A percentile compares a stretch with the other conserved stretches of the same genome.
Conservation (phyloP, 495 filamentous ascomycete species). For the Penicillium canescens region DNA sequence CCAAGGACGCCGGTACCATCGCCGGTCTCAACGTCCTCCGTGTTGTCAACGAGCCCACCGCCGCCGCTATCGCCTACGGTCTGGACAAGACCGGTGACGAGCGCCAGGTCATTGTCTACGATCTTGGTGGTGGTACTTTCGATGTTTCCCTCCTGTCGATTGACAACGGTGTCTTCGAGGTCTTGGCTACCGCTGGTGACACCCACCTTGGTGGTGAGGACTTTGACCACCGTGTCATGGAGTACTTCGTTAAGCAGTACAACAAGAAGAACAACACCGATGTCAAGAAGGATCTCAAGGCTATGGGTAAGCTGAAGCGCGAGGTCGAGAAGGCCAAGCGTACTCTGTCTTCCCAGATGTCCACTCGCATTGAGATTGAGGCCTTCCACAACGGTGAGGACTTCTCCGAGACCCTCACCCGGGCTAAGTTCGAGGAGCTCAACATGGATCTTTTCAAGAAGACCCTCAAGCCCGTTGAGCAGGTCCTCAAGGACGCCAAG, state of each 20-base stretch:
- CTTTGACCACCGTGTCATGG: slow-evolving; percentile 98
- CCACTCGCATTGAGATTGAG: slow-evolving; percentile 96
- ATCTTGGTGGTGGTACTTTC: slow-evolving; percentile 99
- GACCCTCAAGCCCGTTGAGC: slow-evolving; percentile 98
- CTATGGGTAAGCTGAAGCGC: slow-evolving; percentile 99
- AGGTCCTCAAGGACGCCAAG: slow-evolving; percentile 91
- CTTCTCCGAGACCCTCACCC: slow-evolving; percentile 97
- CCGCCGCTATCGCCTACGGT: slow-evolving; percentile 85
- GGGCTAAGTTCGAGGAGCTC: slow-evolving; percentile 98
- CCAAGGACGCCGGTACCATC: slow-evolving; percentile 95
- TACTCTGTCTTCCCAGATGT: slow-evolving; percentile 97
- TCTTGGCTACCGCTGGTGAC: slow-evolving; percentile 96
- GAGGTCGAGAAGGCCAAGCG: slow-evolving; percentile 99
- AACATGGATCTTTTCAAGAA: slow-evolving; percentile 99
- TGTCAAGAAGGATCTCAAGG: slow-evolving; percentile 92
- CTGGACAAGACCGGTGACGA: slow-evolving; percentile 84
- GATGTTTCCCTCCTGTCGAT: slow-evolving; percentile 99
- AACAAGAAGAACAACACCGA: slow-evolving; percentile 98
- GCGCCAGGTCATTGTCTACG: slow-evolving; percentile 92
- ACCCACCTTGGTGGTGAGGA: slow-evolving; percentile 99
- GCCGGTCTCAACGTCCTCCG: slow-evolving; percentile 95
- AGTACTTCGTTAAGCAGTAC: slow-evolving; percentile 96
- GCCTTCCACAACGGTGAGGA: slow-evolving; percentile 96
- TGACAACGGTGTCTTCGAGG: slow-evolving; percentile 97
- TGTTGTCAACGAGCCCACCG: slow-evolving; percentile 94